Evolutionary conservation across 2,329 filamentous ascomycete species (phyloP), one percentile per base, ranked within the genome.

Genomic region (Stachybotrys elegans): DNA sequence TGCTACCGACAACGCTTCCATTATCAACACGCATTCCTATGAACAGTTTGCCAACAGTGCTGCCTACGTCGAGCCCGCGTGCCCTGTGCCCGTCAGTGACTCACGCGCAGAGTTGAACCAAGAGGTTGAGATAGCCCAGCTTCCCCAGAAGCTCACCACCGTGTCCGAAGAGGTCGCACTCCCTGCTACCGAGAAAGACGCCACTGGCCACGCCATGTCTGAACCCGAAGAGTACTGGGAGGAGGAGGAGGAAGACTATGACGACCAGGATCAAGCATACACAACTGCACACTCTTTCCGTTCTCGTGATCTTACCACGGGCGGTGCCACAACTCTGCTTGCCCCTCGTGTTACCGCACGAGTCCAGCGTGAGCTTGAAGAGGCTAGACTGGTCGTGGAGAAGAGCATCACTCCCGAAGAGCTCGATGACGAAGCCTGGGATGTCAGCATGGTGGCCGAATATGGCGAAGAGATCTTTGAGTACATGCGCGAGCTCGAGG

Each of bases 381-480:
- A 72, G 16, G 78, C 78, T 3, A 83, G 78, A 56, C 60, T 74
- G 6, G 75, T 83, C 48, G 87, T 95, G 13, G 80, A 88, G 52
- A 79, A 84, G 46, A 81, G 78, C 22, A 76, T 79, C 21, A 82
- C 81, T 1, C 63, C 70, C 5, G 87, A 93, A 46, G 90, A 95
- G 46, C 72, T 90, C 36, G 87, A 95, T 49, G 92, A 96, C 51
- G 92, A 97, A 61, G 73, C 78, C 42, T 95, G 86, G 82, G 93
- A 97, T 60, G 89, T 92, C 25, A 95, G 88, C 61, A 97, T 98
- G 93, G 93, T 97, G 41, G 87, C 91, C 11, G 92, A 97, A 61
- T 98, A 98, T 59, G 86, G 86, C 39, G 89, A 95, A 14, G 93
- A 98, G 57, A 97, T 98, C 55, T 96, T 97, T 57, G 75, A 80